These are phyloP conservation scores for Dinochytrium kinnereticum DNA, from an alignment of 371 early-diverging fungal species.

Conservation along the genomic window DNA sequence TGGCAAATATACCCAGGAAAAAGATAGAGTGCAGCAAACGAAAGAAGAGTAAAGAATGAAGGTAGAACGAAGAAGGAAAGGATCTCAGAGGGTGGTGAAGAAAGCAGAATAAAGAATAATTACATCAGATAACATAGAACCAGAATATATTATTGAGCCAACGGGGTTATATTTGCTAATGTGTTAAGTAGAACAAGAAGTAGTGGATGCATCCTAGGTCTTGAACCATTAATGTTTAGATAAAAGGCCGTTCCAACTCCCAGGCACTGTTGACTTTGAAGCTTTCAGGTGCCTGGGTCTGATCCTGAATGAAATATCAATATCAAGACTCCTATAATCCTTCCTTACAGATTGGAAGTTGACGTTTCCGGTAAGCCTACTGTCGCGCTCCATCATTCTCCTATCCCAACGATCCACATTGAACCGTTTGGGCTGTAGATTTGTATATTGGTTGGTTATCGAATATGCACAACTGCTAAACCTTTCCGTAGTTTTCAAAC, in stretches of 20 bases:
- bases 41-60: too few species aligned
- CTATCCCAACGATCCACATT: constrained; percentile 62
- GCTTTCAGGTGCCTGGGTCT: constrained; percentile 44
- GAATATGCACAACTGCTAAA: constrained; percentile 15
- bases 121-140: too few species aligned
- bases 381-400: constrained; percentile 61
- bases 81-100: too few species aligned
- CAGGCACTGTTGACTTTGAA: constrained; percentile 56
- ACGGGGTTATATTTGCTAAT: too few species aligned
- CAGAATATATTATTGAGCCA: too few species aligned
- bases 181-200: too few species aligned
- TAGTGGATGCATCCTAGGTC: too few species aligned
- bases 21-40: too few species aligned
- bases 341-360: constrained; percentile 51
- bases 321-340: neutral
- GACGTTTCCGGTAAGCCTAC: constrained; percentile 58
- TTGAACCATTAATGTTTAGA: too few species aligned
- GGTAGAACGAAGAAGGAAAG: too few species aligned
- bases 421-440: constrained; percentile 51
- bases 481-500: constrained; percentile 59
- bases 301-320: constrained; percentile 34
- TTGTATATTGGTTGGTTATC: neutral
- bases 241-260: constrained; percentile 49
- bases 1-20: too few species aligned
- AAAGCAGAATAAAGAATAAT: too few species aligned